These are phyloP conservation scores for Taiwanofungus camphoratus DNA, from an alignment of 1,284 basidiomycete genomes.

Conservation along the genomic window DNA sequence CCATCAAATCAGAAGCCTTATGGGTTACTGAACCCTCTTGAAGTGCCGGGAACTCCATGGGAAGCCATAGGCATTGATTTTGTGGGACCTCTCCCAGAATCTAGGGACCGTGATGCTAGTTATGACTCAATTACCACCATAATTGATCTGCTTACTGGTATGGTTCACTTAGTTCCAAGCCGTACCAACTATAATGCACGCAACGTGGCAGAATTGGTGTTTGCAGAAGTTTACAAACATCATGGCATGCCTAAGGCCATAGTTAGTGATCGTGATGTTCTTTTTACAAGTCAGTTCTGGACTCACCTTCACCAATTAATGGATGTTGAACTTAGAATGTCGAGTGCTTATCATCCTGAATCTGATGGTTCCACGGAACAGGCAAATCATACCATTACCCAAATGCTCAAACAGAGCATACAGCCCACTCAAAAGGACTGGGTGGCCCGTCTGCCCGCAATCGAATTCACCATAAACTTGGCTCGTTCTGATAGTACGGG, in stretches of 20 bases:
- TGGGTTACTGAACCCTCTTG: slow-evolving; percentile 21
- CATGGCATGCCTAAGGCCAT: slow-evolving; percentile 36
- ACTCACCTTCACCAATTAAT: slow-evolving; percentile 27
- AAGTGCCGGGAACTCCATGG: slow-evolving; percentile 23
- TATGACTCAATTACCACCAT: slow-evolving; percentile 21
- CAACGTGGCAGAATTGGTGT: slow-evolving; percentile 34
- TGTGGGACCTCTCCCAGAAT: slow-evolving; percentile 30
- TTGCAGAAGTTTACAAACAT: slow-evolving; percentile 30
- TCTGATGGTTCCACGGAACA: slow-evolving; percentile 35
- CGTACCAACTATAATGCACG: slow-evolving; percentile 24
- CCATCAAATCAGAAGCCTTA: slow-evolving; percentile 19
- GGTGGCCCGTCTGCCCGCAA: slow-evolving; percentile 28
- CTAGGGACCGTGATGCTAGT: slow-evolving; percentile 21
- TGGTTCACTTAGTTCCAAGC: slow-evolving; percentile 26
- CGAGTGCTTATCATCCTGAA: slow-evolving; percentile 38
- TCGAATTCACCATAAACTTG: slow-evolving; percentile 27
- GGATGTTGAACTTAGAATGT: slow-evolving; percentile 31
- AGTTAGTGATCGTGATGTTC: slow-evolving; percentile 33
- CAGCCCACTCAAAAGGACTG: slow-evolving; percentile 29
- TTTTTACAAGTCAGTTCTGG: slow-evolving; percentile 41
- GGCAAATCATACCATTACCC: slow-evolving; percentile 31
- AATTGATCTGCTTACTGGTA: slow-evolving; percentile 29
- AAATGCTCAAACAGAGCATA: slow-evolving; percentile 32
- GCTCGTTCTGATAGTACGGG: slow-evolving; percentile 2
- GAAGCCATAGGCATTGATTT: slow-evolving; percentile 32